Evolutionary conservation across 495 filamentous ascomycete genomes (phyloP), one percentile per base, ranked within the genome.

Genomic region (Bryoglossum gracile): DNA sequence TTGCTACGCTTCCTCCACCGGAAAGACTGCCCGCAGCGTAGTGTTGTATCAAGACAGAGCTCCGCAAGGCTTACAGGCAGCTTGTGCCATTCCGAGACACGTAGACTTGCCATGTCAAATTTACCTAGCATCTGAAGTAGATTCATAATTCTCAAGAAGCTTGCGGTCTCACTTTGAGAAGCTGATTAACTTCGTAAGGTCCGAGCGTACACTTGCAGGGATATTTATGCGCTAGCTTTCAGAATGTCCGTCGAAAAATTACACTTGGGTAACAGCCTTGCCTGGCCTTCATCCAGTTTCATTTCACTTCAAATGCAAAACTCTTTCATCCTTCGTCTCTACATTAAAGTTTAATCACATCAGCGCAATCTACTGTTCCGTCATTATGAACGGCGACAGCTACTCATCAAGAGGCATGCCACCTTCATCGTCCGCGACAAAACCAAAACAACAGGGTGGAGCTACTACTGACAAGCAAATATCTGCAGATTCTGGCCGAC

Each of bases 21-120:
- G 61, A 95, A 96, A 2, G 89, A 90, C 60, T 96, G 90, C 16
- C 90, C 90, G 62, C 89, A 95, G 42, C 88, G 81, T 13, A 96
- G 70, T 0, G 88, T 94, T 0, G 90, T 96, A 58, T 94, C 85
- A 47, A 96, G 84, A 53, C 87, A 94, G 23, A 96, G 76, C 62
- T 96, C 90, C 22, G 77, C 73, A 21, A 94, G 68, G 52, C 75
- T 85, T 36, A 95, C 67, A 30, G 89, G 86, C 46, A 95, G 73
- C 68, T 85, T 89, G 37, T 75, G 76, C 88, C 89, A 95, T 54
- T 86, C 83, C 5, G 54, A 50, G 25, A 61, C 17, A 25, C 48
- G 51, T 43, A 56, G 22, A 51, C 45, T 57, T 25, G 51, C 48
- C 54, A 57, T 61, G 3, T 17, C 16, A n/a, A n/a, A n/a, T n/a